Percentiles rank a stretch among this genome's conserved stretches.
These are phyloP conservation scores for Helotiales sp. DNA, from an alignment of 2,329 filamentous ascomycete genomes.

Conservation along the genomic window DNA sequence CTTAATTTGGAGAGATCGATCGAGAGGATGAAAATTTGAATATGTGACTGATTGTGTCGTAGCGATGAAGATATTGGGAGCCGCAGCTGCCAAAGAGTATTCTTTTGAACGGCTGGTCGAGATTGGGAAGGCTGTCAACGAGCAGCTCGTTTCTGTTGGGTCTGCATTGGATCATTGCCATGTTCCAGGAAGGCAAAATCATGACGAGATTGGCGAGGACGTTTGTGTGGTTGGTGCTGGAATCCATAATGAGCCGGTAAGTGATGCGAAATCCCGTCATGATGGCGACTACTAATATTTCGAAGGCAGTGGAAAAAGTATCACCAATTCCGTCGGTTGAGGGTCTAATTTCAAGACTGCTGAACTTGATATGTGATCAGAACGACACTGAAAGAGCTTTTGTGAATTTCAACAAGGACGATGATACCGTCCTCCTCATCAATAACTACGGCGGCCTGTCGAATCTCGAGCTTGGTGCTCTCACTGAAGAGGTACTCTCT, in stretches of 20 bases:
- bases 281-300: conserved; percentile 5
- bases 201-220: conserved; percentile 52
- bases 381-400: conserved; percentile 54
- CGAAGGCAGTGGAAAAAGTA: conserved; percentile 46
- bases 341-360: conserved; percentile 53
- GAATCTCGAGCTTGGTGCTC: conserved; percentile 59
- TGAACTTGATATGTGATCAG: conserved; percentile 52
- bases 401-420: conserved; percentile 51
- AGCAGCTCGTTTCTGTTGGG: conserved; percentile 53
- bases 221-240: conserved; percentile 70
- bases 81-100: conserved; percentile 33
- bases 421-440: conserved; percentile 57
- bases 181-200: conserved; percentile 55
- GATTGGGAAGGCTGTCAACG: conserved; percentile 39
- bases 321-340: conserved; percentile 57
- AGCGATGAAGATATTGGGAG: conserved; percentile 47
- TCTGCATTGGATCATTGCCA: conserved; percentile 58
- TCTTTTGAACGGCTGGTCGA: conserved; percentile 36
- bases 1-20: background rate
- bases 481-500: conserved; percentile 49
- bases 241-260: conserved; percentile 68
- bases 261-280: conserved; percentile 11
- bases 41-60: conserved; percentile 20
- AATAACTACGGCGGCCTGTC: conserved; percentile 67
- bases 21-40: background rate